phyloP scores from a whole-genome alignment of 2,329 filamentous ascomycete genomes.

The Talaromyces sp. region DNA sequence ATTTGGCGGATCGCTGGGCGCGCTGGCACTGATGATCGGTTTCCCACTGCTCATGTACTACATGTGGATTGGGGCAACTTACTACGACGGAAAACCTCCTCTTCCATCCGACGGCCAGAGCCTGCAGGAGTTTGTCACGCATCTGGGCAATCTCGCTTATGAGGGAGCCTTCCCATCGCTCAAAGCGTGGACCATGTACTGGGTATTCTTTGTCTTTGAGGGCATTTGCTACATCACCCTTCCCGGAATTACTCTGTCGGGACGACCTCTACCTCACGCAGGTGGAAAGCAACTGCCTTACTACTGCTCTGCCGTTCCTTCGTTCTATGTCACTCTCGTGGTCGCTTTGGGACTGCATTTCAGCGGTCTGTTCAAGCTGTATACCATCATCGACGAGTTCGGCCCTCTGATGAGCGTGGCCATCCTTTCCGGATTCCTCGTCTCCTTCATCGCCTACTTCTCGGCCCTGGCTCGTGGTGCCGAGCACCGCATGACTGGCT shows the following conservation, averaged over 20 bases:
- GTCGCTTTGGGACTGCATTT: conserved; percentile 70
- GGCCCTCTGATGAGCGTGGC: conserved; percentile 88
- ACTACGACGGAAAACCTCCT: conserved; percentile 82
- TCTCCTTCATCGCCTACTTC: conserved; percentile 78
- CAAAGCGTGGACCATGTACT: conserved; percentile 90
- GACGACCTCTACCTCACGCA: conserved; percentile 78
- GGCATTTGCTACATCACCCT: conserved; percentile 75
- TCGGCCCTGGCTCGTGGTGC: conserved; percentile 75
- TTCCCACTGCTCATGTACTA: conserved; percentile 98
- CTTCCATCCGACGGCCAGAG: conserved; percentile 60
- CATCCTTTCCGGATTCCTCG: conserved; percentile 82
- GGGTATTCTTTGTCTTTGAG: conserved; percentile 85
- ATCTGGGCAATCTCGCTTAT: conserved; percentile 69
- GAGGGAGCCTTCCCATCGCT: conserved; percentile 76
- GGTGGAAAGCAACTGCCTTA: conserved; percentile 83
- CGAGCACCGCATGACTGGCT: conserved; percentile 87
- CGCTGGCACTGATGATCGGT: conserved; percentile 77
- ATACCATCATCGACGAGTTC: conserved; percentile 92
- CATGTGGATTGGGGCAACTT: conserved; percentile 96
- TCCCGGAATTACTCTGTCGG: conserved; percentile 81
- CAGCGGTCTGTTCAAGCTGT: conserved; percentile 78
- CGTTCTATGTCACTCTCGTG: conserved; percentile 79
- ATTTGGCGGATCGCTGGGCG: conserved; percentile 83
- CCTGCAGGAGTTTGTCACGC: conserved; percentile 63
- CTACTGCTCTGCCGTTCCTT: conserved; percentile 86